A percentile compares a stretch with the other conserved stretches of the same genome.
phyloP scores from a whole-genome alignment of 371 early-diverging fungal species.

The Mortierella sp. region DNA sequence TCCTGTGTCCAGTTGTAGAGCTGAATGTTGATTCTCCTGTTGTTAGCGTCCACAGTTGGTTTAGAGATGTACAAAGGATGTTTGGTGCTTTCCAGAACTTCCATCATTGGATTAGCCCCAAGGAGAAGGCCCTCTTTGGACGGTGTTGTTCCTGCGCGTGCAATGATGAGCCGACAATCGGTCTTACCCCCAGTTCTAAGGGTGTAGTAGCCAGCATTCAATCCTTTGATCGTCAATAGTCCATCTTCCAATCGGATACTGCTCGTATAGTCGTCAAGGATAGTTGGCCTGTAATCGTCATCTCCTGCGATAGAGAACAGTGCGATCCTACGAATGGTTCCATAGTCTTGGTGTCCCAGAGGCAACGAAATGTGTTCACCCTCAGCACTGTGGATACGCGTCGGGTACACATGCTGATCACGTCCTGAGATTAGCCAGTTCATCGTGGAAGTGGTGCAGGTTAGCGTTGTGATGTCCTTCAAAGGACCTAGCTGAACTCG shows the following conservation, averaged over 20 bases:
- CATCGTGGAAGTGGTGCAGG: conserved; percentile 17
- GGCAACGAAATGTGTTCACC: conserved; percentile 51
- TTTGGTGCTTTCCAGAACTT: conserved; percentile 23
- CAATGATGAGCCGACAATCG: conserved; percentile 8
- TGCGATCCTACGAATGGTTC: conserved; percentile 23
- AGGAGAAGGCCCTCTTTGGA: conserved; percentile 23
- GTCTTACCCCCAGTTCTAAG: conserved; percentile 16
- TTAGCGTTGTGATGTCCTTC: conserved; percentile 28
- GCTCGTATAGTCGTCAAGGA: conserved; percentile 28
- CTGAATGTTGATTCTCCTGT: conserved; percentile 18
- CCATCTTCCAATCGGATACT: conserved; percentile 26
- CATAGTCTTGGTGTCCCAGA: conserved; percentile 13
- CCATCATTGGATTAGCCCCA: conserved; percentile 42
- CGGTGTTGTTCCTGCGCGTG: conserved; percentile 5
- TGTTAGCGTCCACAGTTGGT: background rate
- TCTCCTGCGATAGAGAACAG: conserved; percentile 14
- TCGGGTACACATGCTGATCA: conserved; percentile 15
- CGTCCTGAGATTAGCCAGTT: conserved; percentile 21
- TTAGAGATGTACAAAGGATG: conserved; percentile 18
- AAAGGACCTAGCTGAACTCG: conserved; percentile 57
- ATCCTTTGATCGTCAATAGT: conserved; percentile 19
- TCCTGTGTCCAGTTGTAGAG: conserved; percentile 37
- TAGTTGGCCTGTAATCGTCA: background rate
- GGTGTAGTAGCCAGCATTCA: conserved; percentile 39
- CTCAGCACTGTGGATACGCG: conserved; percentile 42